These are phyloP conservation scores for Beauveria scarabaeidicola DNA, from an alignment of 2,329 filamentous ascomycete genomes.

Conservation along the genomic window DNA sequence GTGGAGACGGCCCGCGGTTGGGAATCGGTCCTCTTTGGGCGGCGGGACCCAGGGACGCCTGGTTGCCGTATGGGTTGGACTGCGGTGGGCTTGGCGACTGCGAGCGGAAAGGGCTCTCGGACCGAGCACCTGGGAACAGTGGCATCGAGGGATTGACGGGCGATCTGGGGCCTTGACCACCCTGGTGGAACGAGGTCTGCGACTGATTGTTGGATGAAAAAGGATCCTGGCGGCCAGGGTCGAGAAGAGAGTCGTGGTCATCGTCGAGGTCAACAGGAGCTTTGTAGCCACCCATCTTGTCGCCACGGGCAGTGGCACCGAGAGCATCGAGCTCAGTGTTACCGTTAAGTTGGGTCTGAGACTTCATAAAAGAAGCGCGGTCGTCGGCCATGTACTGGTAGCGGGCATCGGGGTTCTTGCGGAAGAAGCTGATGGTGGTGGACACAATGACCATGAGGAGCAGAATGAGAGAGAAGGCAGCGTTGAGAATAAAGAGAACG, in stretches of 20 bases:
- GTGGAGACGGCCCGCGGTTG: constrained; percentile 5
- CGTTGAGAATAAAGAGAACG: constrained; percentile 81
- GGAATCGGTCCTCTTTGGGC: constrained; percentile 5
- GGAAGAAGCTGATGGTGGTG: constrained; percentile 60
- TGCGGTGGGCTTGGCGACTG: constrained; percentile 24
- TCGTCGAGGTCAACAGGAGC: constrained; percentile 32
- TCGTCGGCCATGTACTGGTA: constrained; percentile 98
- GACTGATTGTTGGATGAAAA: constrained; percentile 26
- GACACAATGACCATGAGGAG: constrained; percentile 67
- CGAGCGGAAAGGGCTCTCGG: constrained; percentile 28
- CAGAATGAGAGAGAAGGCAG: constrained; percentile 72
- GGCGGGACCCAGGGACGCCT: constrained; percentile 7
- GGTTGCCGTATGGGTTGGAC: constrained; percentile 14
- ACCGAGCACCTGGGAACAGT: constrained; percentile 30
- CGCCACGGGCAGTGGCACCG: constrained; percentile 82
- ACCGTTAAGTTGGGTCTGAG: constrained; percentile 65
- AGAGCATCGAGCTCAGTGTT: constrained; percentile 86
- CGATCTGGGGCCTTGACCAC: constrained; percentile 24
- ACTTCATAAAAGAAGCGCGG: constrained; percentile 95
- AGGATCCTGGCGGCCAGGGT: constrained; percentile 27
- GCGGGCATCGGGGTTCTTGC: constrained; percentile 88
- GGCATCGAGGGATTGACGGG: constrained; percentile 36
- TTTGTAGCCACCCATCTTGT: constrained; percentile 48
- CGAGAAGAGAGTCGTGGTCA: constrained; percentile 32
- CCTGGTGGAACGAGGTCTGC: constrained; percentile 19